Percentiles rank a stretch among this genome's conserved stretches.
Evolutionary conservation across 1,139 yeast species (phyloP).

Genomic region (Sugiyamaella castrensis): DNA sequence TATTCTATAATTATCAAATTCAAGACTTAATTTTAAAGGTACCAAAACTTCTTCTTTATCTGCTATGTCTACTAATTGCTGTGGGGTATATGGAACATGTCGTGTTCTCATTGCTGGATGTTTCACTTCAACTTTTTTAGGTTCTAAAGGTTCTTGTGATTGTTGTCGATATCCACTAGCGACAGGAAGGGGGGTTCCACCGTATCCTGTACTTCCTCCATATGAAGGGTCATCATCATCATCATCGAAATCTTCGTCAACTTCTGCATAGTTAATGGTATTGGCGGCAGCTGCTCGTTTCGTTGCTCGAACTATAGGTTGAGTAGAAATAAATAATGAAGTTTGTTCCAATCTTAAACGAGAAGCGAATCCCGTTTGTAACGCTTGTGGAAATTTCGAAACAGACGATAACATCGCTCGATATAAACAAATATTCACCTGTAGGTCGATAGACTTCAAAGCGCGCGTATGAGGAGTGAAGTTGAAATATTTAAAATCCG

Average conservation of each 20-base stretch:
- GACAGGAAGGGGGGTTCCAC: constrained; percentile 8
- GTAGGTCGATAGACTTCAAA: too few relatives aligned
- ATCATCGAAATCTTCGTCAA: constrained; percentile 70
- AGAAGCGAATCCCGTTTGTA: constrained; percentile 65
- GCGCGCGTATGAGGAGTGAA: too few relatives aligned
- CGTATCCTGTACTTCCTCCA: constrained; percentile 15
- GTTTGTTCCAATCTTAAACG: constrained; percentile 64
- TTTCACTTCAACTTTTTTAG: constrained; percentile 28
- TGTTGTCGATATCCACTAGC: background rate
- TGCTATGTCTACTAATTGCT: constrained; percentile 37
- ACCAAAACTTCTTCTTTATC: constrained; percentile 49
- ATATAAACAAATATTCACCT: background rate
- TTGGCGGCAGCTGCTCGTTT: constrained; percentile 60
- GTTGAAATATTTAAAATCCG: too few relatives aligned
- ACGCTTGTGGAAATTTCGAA: constrained; percentile 61
- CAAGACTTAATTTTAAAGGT: constrained; percentile 77
- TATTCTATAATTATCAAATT: constrained; percentile 58
- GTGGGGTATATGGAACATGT: constrained; percentile 37
- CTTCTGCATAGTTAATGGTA: constrained; percentile 80
- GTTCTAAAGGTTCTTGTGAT: constrained; percentile 11
- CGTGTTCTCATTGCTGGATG: constrained; percentile 32
- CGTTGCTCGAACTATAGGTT: constrained; percentile 73
- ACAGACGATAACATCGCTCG: constrained; percentile 11
- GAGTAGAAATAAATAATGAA: constrained; percentile 63
- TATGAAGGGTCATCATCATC: constrained; percentile 44